Conservation (phyloP, 306 rosid species). For the Fagus sylvatica region DNA sequence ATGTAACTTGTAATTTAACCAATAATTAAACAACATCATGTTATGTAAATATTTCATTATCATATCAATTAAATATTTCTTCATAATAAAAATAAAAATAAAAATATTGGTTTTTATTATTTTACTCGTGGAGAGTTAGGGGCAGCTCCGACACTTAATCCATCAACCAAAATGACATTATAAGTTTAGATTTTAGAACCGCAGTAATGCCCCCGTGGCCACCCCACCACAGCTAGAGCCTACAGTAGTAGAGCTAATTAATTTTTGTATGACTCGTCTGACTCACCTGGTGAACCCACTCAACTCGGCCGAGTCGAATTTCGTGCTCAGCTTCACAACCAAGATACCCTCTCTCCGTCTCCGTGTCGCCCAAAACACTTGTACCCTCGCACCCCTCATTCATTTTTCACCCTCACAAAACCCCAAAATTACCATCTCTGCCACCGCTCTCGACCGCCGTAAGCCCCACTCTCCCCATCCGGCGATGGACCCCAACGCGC, state of each 20-base stretch:
- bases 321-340: not conserved
- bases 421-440: slow-evolving; percentile 4
- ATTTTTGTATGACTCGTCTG: slow-evolving; percentile 40
- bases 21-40: no score
- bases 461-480: slow-evolving; percentile 19
- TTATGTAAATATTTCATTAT: no score
- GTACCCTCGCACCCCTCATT: slow-evolving; percentile 1
- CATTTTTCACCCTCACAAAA: slow-evolving; percentile 30
- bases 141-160: no score
- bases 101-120: no score
- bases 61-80: no score
- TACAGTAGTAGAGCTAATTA: not conserved
- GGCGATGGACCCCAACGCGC: slow-evolving; percentile 56
- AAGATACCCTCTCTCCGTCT: not conserved
- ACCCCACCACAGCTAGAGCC: not conserved
- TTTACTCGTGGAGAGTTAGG: no score
- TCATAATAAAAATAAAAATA: no score
- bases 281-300: slow-evolving; percentile 32
- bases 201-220: not conserved
- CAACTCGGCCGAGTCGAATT: slow-evolving; percentile 45
- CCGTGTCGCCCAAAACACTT: slow-evolving; percentile 8
- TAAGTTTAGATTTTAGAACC: no score
- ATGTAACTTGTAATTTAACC: no score
- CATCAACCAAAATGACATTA: no score
- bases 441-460: slow-evolving; percentile 14